Evolutionary conservation across 1,139 yeast species (phyloP), one percentile per base, ranked within the genome.

Genomic region (Lodderomyces jiufengensis): DNA sequence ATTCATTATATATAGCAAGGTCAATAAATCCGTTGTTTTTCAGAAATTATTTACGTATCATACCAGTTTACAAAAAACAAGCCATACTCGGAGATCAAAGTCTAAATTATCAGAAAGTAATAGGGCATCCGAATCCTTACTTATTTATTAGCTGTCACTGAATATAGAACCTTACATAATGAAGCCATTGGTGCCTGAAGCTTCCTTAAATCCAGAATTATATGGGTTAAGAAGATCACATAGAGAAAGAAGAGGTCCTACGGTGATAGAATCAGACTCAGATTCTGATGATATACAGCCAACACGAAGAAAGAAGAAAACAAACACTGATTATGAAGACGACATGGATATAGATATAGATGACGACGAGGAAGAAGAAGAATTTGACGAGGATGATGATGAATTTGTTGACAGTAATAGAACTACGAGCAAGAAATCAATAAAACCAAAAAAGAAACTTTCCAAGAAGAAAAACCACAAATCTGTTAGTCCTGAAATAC

Each of bases 221-320:
- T 92, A 90, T 51, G 98, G 98, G 3, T 71, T 92, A 42, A 77
- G 97, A 56, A 75, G 97, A 50, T 84, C 95, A 24, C 81, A 84
- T 30, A 74, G 97, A 49, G 81, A 86, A 14, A 75, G 80, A 46
- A 54, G 58, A 16, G 59, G 59, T 12, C 68, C 72, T 3, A 41
- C 59, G n/a, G 46, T 66, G 6, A 51, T 55, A 24, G 78, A 73
- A 16, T 61, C 70, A 30, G 74, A 70, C 43, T 61, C 59, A 9
- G 62, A 66, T 24, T 48, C 47, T 16, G 52, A 48, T 24, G 56
- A 54, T 4, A 38, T 40, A 18, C 41, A 27, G 20, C 39, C 36
- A 25, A 34, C 31, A 40, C 40, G 32, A 41, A 51, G 37, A 40
- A 40, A 37, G 45, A 44, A 44, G 42, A 51, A 44, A 42, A 44